Evolutionary conservation across 805 yeast species (phyloP).

Genomic region (Huiozyma sinensis): DNA sequence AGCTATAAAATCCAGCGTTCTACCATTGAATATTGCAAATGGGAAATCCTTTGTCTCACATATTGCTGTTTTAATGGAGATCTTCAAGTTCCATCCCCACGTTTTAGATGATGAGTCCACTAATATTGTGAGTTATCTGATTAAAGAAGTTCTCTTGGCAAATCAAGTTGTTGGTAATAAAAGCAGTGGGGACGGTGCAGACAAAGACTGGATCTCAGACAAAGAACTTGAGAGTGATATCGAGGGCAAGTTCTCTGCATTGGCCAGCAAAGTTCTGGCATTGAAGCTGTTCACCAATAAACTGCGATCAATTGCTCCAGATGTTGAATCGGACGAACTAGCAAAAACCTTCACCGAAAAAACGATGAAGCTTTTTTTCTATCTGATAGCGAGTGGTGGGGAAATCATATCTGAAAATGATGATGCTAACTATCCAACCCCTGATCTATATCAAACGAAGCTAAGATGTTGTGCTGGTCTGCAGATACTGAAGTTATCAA

Average conservation of each 20-base stretch:
- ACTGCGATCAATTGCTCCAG: constrained; percentile 31
- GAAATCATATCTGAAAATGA: constrained; percentile 46
- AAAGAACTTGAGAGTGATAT: constrained; percentile 30
- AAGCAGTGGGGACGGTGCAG: constrained; percentile 15
- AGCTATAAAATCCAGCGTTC: constrained; percentile 32
- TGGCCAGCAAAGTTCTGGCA: constrained; percentile 42
- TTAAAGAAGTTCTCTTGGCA: constrained; percentile 49
- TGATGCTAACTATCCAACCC: constrained; percentile 45
- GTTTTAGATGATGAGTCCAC: constrained; percentile 43
- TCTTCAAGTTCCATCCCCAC: constrained; percentile 39
- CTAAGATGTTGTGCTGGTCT: constrained; percentile 61
- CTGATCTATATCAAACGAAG: constrained; percentile 46
- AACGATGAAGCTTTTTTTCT: constrained; percentile 52
- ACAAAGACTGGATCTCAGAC: constrained; percentile 37
- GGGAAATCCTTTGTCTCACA: constrained; percentile 39
- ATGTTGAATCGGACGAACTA: constrained; percentile 28
- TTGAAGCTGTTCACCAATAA: constrained; percentile 51
- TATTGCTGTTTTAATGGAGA: constrained; percentile 49
- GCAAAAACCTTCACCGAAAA: constrained; percentile 44
- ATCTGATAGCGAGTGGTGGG: constrained; percentile 66
- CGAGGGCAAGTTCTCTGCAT: constrained; percentile 25
- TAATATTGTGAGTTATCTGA: constrained; percentile 48
- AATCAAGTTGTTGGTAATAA: constrained; percentile 33
- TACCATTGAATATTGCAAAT: constrained; percentile 39
- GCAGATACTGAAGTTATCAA: constrained; percentile 53